Evolutionary conservation across 257 asterid genomes (phyloP).

Genomic region (Nicotiana sylvestris): DNA sequence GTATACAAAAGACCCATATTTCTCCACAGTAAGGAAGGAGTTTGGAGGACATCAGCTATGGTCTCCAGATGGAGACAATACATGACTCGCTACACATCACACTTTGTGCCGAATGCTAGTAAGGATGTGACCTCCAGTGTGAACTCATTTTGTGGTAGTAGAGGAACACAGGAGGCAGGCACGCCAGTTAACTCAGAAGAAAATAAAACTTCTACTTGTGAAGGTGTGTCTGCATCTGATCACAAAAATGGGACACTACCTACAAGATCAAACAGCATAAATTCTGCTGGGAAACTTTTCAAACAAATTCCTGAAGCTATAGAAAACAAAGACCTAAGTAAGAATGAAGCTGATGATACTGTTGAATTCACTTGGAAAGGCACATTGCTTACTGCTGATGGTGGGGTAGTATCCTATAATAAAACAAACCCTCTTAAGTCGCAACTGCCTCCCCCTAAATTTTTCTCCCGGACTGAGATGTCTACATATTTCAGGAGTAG

Average conservation of each 20-base stretch:
- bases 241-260: constrained; percentile 31
- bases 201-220: constrained; percentile 17
- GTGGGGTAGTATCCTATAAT: constrained; percentile 25
- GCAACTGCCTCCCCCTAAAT: constrained; percentile 70
- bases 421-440: constrained; percentile 70
- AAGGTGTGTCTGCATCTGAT: neutral
- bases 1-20: constrained; percentile 57
- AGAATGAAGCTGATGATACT: constrained; percentile 22
- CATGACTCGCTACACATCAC: constrained; percentile 41
- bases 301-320: constrained; percentile 29
- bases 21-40: constrained; percentile 93
- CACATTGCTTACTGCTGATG: constrained; percentile 20
- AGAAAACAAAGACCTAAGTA: constrained; percentile 23
- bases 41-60: constrained; percentile 78
- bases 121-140: constrained; percentile 29
- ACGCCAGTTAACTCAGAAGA: constrained; percentile 22
- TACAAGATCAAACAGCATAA: constrained; percentile 19
- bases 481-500: constrained; percentile 49
- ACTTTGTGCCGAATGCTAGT: constrained; percentile 15
- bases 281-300: constrained; percentile 22
- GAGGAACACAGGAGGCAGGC: constrained; percentile 29
- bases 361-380: constrained; percentile 19
- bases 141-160: constrained; percentile 28
- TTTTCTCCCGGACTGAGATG: constrained; percentile 84
- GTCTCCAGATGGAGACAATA: constrained; percentile 90